These are phyloP conservation scores for Dendrobium officinale DNA, from an alignment of 106 monocot species.

Conservation along the genomic window DNA sequence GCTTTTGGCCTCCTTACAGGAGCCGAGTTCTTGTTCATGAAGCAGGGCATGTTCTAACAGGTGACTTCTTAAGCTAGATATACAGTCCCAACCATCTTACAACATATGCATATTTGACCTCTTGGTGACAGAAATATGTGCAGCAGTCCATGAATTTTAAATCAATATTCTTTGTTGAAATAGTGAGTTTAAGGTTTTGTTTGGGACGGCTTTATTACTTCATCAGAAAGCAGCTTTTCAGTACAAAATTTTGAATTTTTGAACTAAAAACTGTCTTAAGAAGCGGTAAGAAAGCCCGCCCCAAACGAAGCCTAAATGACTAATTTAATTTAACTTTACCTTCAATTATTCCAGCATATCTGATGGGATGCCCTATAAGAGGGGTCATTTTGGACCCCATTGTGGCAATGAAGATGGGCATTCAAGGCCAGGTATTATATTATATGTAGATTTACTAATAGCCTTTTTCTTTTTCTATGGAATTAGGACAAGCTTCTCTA, in stretches of 20 bases:
- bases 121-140: background rate
- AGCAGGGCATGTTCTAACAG: constrained; percentile 90
- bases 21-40: constrained; percentile 90
- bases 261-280: too few species aligned
- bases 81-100: too few species aligned
- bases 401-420: constrained; percentile 91
- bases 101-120: background rate
- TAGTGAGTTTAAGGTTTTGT: too few species aligned
- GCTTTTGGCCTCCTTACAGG: constrained; percentile 88
- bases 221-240: too few species aligned
- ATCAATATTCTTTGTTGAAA: background rate
- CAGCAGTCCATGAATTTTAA: background rate
- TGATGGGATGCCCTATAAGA: constrained; percentile 91
- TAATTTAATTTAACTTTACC: background rate
- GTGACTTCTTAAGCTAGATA: constrained; percentile 19
- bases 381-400: constrained; percentile 97
- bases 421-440: constrained; percentile 76
- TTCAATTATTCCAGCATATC: constrained; percentile 56
- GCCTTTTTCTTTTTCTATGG: background rate
- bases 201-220: too few species aligned
- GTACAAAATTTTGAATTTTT: too few species aligned
- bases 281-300: too few species aligned
- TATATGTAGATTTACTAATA: background rate
- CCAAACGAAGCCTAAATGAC: too few species aligned
- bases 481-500: background rate